Evolutionary conservation across 116 monocot genomes (phyloP), one percentile per base, ranked within the genome.

Genomic region (Papilionanthe hybrid): DNA sequence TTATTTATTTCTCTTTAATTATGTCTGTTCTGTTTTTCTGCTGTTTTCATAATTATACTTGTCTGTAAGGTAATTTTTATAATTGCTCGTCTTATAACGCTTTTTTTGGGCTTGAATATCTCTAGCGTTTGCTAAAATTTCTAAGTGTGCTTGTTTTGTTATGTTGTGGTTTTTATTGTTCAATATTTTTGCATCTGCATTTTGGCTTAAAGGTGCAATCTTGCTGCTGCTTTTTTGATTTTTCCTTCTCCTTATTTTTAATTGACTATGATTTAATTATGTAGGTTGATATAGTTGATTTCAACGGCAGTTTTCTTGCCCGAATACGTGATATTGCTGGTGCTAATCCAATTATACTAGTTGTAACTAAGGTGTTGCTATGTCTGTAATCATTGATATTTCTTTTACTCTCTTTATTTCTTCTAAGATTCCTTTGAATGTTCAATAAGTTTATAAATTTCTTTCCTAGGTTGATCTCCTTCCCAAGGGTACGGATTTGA

Each of bases 271-370:
- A 20, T 44, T 60, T 9, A 25, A 75, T 73, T 84, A 66, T 90
- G 81, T 84, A 98, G 98, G 98, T 98, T 84, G 99, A 99, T 89
- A 91, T 99, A 83, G 90, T 95, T 84, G 99, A 99, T 87, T 99
- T 99, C 88, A 99, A 94, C 87, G 99, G 99, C 22, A 99, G 99
- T 76, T 99, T 99, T 88, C 81, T 99, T 82, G 88, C 89, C 84
- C 91, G 89, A 11, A 77, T 99, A 81, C 91, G 99, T 66, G 99
- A 99, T 80, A 84, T 99, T 87, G 89, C 91, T 84, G 99, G 99
- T 85, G 83, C 89, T 72, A 99, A 99, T 89, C 99, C 99, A 68
- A 99, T 99, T 78, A 99, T 99, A 87, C 75, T 99, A 75, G 99
- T 99, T 57, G 77, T 93, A 37, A 99, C 99, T 27, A 99, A 99